Base-by-base conservation (phyloP, 2,329 filamentous ascomycete species). In the Onygenales sp. region DNA sequence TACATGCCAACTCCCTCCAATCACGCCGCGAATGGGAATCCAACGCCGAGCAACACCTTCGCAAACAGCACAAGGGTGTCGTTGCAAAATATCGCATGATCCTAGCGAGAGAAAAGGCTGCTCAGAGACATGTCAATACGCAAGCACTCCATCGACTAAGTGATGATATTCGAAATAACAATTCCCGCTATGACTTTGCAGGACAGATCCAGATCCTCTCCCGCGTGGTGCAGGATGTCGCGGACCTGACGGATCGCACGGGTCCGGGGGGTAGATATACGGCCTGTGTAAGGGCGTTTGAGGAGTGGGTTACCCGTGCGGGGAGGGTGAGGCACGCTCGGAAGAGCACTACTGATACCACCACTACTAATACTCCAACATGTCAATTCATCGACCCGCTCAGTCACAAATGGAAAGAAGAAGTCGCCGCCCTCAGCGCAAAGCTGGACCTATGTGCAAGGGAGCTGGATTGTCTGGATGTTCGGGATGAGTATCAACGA, bases 131-230 rank as follows among this genome's bases (percentile, higher is more conserved):
- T 47, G 46, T 67, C 10, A 73, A 72, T 56, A 56, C 60, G 27
- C 66, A 69, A 51, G 68, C 70, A 7, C 53, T 73, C 38, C 53
- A 58, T 31, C 51, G 57, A 48, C 72, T 69, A 66, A 57, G 65
- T 10, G 63, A 64, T 21, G 70, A 69, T 54, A 63, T 59, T 38
- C 27, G 17, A 33, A 36, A 46, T 35, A 35, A 8, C 32, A 35
- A 6, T 32, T 2, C 32, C 38, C 59, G 59, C 7, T 60, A 64
- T 33, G 61, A 60, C 6, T 69, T 72, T 52, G 50, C 63, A 2
- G 64, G 64, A 47, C 70, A 73, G 52, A 64, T 72, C 21, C 69
- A 70, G 51, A 60, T 62, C 17, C 59, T 73, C 17, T 73, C 71
- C 2, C 66, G 66, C 27, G 55, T 71, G n/a, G 55, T 70, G 6